phyloP scores from a whole-genome alignment of 75 land plant genomes.

The Selaginella tamariscina region DNA sequence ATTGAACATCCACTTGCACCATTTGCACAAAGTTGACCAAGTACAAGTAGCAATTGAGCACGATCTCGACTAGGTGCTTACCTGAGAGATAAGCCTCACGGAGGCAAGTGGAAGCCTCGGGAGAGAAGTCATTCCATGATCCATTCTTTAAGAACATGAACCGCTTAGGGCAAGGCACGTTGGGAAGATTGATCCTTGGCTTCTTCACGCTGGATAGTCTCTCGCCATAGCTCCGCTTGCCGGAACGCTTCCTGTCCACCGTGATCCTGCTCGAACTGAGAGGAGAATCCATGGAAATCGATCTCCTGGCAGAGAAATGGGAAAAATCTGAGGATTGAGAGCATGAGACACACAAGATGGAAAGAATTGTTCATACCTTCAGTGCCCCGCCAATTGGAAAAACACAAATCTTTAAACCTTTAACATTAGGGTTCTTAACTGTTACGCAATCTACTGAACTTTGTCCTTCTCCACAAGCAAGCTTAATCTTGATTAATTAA shows the following conservation, averaged over 20 bases:
- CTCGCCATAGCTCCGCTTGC: conserved; percentile 1
- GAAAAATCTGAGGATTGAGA: too few relatives aligned
- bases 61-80: not conserved
- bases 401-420: too few relatives aligned
- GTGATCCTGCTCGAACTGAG: too few relatives aligned
- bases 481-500: too few relatives aligned
- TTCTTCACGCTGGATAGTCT: not conserved
- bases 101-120: not conserved
- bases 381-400: too few relatives aligned
- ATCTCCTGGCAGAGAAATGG: too few relatives aligned
- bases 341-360: too few relatives aligned
- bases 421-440: too few relatives aligned
- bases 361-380: too few relatives aligned
- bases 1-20: not conserved
- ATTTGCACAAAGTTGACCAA: not conserved
- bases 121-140: not conserved
- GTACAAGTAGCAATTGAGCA: not conserved
- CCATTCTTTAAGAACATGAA: not conserved
- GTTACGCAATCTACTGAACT: too few relatives aligned
- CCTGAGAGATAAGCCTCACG: not conserved
- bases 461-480: too few relatives aligned
- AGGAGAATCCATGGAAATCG: too few relatives aligned
- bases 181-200: not conserved
- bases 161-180: not conserved
- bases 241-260: not conserved